Evolutionary conservation across 352 stramenopile species (phyloP).

Genomic region (Detonula confervacea): DNA sequence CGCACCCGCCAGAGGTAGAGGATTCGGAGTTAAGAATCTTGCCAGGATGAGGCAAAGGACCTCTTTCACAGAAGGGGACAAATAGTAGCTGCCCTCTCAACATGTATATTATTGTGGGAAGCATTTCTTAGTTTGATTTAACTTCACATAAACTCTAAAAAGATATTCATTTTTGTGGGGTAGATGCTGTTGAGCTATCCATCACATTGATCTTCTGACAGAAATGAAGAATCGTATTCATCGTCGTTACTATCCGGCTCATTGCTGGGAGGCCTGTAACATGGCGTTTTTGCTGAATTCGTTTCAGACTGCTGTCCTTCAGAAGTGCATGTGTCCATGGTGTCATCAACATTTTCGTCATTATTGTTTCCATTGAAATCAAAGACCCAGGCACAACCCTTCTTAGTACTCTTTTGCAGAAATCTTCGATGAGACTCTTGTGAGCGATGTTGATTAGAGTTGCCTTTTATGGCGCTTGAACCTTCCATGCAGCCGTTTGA

Average conservation of each 20-base stretch:
- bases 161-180: too few relatives aligned
- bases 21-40: constrained; percentile 60
- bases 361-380: constrained; percentile 3
- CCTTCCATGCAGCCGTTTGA: too few relatives aligned
- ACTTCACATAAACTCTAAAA: too few relatives aligned
- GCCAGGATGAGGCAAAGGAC: constrained; percentile 38
- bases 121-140: too few relatives aligned
- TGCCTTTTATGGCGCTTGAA: background rate
- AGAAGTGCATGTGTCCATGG: background rate
- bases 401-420: background rate
- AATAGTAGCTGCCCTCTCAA: too few relatives aligned
- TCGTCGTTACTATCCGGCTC: background rate
- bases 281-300: background rate
- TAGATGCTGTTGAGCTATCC: too few relatives aligned
- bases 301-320: background rate
- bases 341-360: background rate
- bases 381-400: background rate
- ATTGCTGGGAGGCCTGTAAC: background rate
- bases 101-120: too few relatives aligned
- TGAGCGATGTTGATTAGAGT: background rate
- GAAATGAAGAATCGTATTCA: constrained; percentile 3
- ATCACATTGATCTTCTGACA: constrained; percentile 4
- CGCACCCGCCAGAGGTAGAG: constrained; percentile 35
- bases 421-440: background rate
- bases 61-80: too few relatives aligned